phyloP scores from a whole-genome alignment of 495 filamentous ascomycete genomes.

The Aspergillus incahuasiensis region DNA sequence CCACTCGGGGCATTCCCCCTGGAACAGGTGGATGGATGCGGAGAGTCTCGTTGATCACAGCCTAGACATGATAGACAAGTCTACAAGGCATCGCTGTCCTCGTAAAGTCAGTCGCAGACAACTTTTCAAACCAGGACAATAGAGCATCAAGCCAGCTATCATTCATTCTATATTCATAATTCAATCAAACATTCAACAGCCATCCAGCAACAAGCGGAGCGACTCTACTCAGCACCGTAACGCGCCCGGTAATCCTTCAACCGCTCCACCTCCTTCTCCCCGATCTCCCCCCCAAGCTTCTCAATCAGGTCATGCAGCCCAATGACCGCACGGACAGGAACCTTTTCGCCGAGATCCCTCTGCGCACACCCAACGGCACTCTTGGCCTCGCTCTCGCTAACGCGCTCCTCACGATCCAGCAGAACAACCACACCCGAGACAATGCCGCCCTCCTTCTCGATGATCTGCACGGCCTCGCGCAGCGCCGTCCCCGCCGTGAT shows the following conservation, averaged over 20 bases:
- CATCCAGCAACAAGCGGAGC: not conserved
- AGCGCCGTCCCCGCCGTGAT: constrained; percentile 93
- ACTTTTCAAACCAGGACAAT: too few relatives aligned
- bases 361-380: constrained; percentile 79
- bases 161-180: not conserved
- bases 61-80: too few relatives aligned
- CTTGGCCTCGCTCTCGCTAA: constrained; percentile 48
- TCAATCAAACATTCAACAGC: not conserved
- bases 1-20: too few relatives aligned
- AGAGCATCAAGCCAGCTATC: not conserved
- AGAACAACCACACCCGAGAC: constrained; percentile 83
- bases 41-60: too few relatives aligned
- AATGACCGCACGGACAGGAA: constrained; percentile 47
- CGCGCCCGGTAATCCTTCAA: constrained; percentile 75
- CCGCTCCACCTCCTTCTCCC: constrained; percentile 58
- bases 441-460: constrained; percentile 71
- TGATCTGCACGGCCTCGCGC: constrained; percentile 82
- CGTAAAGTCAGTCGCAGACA: too few relatives aligned
- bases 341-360: constrained; percentile 52
- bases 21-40: too few relatives aligned
- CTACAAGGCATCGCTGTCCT: too few relatives aligned
- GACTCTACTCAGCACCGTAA: constrained; percentile 50
- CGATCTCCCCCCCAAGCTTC: constrained; percentile 43
- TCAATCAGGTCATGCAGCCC: constrained; percentile 75
- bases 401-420: constrained; percentile 82